A percentile compares a stretch with the other conserved stretches of the same genome.
These are phyloP conservation scores for Cryptococcus depauperatus DNA, from an alignment of 1,284 basidiomycete genomes.

Conservation along the genomic window DNA sequence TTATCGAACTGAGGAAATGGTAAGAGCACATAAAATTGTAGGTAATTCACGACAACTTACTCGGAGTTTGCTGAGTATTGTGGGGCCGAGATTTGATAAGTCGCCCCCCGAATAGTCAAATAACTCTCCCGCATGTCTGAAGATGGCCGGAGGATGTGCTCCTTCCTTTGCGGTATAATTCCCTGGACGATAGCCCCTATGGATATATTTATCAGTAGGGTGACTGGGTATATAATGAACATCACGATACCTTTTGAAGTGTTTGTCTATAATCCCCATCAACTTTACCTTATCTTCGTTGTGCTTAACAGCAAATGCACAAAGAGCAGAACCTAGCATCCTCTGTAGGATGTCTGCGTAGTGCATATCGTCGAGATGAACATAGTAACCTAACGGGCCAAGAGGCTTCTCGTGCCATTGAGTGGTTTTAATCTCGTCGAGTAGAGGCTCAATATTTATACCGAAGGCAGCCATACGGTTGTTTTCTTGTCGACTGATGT, in stretches of 20 bases:
- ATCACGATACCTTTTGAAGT: slow-evolving; percentile 17
- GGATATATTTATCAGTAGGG: neutral
- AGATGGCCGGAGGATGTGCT: slow-evolving; percentile 48
- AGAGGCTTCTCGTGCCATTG: slow-evolving; percentile 68
- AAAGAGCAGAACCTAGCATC: slow-evolving; percentile 58
- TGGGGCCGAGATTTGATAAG: slow-evolving; percentile 58
- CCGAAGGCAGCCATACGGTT: slow-evolving; percentile 53
- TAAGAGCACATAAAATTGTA: neutral
- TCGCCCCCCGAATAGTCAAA: slow-evolving; percentile 64
- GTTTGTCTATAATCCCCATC: slow-evolving; percentile 53
- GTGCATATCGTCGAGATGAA: slow-evolving; percentile 61
- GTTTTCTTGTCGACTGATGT: slow-evolving; percentile 20
- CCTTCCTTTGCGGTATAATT: neutral
- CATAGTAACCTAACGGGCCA: slow-evolving; percentile 75
- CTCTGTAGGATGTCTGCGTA: slow-evolving; percentile 64
- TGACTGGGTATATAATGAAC: neutral
- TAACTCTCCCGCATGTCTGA: slow-evolving; percentile 60
- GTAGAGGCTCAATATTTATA: slow-evolving; percentile 20
- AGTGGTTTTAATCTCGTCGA: slow-evolving; percentile 55
- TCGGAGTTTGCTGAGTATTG: slow-evolving; percentile 75
- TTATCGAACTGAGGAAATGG: slow-evolving; percentile 56
- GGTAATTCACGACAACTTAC: slow-evolving; percentile 47
- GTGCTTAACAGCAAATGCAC: slow-evolving; percentile 70
- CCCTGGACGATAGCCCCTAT: slow-evolving; percentile 22
- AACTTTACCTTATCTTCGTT: slow-evolving; percentile 58